These are phyloP conservation scores for Ocimum tenuiflorum DNA, from an alignment of 257 asterid genomes.

Conservation along the genomic window DNA sequence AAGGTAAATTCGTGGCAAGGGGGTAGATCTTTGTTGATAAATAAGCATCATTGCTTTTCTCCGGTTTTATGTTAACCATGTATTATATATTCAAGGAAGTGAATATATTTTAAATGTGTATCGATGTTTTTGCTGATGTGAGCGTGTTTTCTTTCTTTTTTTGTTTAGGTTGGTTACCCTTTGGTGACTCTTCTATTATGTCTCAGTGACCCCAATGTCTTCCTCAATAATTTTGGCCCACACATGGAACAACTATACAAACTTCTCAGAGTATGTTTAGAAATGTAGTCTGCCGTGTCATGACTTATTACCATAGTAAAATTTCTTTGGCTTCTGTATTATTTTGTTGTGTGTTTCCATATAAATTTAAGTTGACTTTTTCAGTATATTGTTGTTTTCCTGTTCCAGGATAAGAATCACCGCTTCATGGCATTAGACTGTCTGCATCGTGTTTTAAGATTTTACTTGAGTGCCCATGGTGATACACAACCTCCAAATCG, in stretches of 20 bases:
- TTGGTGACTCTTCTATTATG: slow-evolving; percentile 96
- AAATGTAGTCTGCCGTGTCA: neutral
- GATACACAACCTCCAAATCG: slow-evolving; percentile 85
- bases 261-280: slow-evolving; percentile 72
- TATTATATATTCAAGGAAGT: neutral
- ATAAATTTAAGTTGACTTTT: neutral
- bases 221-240: slow-evolving; percentile 78
- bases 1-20: neutral
- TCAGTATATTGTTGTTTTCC: slow-evolving; percentile 13
- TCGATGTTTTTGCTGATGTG: slow-evolving; percentile 18
- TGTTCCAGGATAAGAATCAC: slow-evolving; percentile 87
- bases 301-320: slow-evolving; percentile 9
- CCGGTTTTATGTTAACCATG: slow-evolving; percentile 12
- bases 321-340: neutral
- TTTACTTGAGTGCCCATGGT: slow-evolving; percentile 93
- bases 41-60: neutral
- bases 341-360: neutral
- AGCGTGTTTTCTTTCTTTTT: slow-evolving; percentile 16
- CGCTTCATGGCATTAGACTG: slow-evolving; percentile 99
- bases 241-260: slow-evolving; percentile 98
- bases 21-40: neutral
- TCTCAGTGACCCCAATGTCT: slow-evolving; percentile 89
- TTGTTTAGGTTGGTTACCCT: slow-evolving; percentile 84
- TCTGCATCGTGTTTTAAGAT: slow-evolving; percentile 89
- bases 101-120: neutral